phyloP scores from a whole-genome alignment of 371 early-diverging fungal genomes.

The Vairimorpha apis region DNA sequence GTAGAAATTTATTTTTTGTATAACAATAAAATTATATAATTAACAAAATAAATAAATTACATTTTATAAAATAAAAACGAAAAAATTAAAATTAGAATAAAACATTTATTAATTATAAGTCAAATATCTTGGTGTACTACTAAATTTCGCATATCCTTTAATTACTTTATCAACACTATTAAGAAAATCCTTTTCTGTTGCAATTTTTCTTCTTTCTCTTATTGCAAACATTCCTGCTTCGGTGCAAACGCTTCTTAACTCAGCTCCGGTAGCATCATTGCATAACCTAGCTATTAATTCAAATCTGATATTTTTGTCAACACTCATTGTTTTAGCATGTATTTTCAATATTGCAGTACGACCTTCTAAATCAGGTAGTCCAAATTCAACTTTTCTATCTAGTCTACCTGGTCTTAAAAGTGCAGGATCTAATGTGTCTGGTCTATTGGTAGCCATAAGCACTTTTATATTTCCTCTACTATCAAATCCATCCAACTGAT shows the following conservation, averaged over 20 bases:
- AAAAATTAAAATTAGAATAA: too few relatives aligned
- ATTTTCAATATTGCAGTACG: slow-evolving; percentile 95
- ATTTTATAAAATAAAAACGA: too few relatives aligned
- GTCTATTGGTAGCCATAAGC: slow-evolving; percentile 95
- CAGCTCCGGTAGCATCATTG: slow-evolving; percentile 92
- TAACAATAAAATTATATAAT: background rate
- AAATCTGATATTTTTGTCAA: slow-evolving; percentile 84
- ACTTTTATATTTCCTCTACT: slow-evolving; percentile 98
- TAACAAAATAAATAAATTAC: background rate
- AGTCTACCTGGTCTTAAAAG: slow-evolving; percentile 94
- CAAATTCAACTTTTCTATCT: slow-evolving; percentile 97
- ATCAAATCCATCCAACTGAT: slow-evolving; percentile 99
- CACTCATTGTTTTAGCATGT: slow-evolving; percentile 95
- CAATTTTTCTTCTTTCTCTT: slow-evolving; percentile 89
- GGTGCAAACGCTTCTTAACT: slow-evolving; percentile 91
- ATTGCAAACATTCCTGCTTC: slow-evolving; percentile 99
- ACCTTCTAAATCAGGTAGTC: slow-evolving; percentile 75
- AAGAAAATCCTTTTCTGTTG: slow-evolving; percentile 97
- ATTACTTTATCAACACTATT: slow-evolving; percentile 98
- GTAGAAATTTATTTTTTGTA: background rate
- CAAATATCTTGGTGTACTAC: slow-evolving; percentile 77
- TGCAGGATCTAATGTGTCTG: slow-evolving; percentile 97
- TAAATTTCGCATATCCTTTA: slow-evolving; percentile 92
- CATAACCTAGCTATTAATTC: slow-evolving; percentile 96
- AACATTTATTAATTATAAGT: slow-evolving; percentile 66